Percentiles rank a stretch among this genome's conserved stretches.
Evolutionary conservation across 805 yeast genomes (phyloP).

Genomic region (Cyberlindnera saturnus): DNA sequence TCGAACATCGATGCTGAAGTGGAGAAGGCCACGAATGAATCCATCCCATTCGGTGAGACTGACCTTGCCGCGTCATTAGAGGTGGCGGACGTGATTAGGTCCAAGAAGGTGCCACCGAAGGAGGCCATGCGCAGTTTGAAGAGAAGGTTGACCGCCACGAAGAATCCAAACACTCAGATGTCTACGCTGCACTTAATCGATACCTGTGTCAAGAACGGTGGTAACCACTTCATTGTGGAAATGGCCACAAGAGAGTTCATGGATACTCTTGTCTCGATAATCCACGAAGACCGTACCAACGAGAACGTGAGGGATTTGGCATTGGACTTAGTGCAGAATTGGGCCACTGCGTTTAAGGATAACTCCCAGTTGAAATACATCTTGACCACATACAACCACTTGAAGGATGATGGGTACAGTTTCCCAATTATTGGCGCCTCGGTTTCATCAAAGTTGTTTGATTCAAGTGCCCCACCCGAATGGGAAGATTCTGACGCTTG

Average conservation of each 20-base stretch:
- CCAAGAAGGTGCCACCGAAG: slow-evolving; percentile 70
- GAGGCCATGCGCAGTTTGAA: slow-evolving; percentile 84
- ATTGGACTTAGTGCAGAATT: slow-evolving; percentile 61
- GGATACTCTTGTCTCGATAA: slow-evolving; percentile 56
- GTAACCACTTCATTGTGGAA: slow-evolving; percentile 74
- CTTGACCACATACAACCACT: slow-evolving; percentile 49
- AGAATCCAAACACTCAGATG: slow-evolving; percentile 76
- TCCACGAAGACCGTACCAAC: slow-evolving; percentile 35
- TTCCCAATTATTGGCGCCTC: slow-evolving; percentile 48
- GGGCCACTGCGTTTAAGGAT: slow-evolving; percentile 70
- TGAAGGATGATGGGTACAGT: slow-evolving; percentile 55
- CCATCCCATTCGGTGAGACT: slow-evolving; percentile 88
- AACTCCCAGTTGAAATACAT: slow-evolving; percentile 64
- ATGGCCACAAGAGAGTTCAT: slow-evolving; percentile 80
- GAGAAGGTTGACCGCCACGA: slow-evolving; percentile 55
- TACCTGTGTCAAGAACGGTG: slow-evolving; percentile 89
- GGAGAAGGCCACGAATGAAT: slow-evolving; percentile 75
- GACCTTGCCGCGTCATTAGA: slow-evolving; percentile 74
- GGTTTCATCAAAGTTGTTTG: slow-evolving; percentile 53
- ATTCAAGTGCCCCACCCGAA: slow-evolving; percentile 91
- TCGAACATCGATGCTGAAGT: slow-evolving; percentile 47
- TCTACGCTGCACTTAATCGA: slow-evolving; percentile 75
- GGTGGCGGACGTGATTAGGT: slow-evolving; percentile 78
- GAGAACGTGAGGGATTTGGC: slow-evolving; percentile 53
- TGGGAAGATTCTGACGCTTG: slow-evolving; percentile 96